Evolutionary conservation across 345 rosid species (phyloP).

Genomic region (Gossypium ekmanianum): DNA sequence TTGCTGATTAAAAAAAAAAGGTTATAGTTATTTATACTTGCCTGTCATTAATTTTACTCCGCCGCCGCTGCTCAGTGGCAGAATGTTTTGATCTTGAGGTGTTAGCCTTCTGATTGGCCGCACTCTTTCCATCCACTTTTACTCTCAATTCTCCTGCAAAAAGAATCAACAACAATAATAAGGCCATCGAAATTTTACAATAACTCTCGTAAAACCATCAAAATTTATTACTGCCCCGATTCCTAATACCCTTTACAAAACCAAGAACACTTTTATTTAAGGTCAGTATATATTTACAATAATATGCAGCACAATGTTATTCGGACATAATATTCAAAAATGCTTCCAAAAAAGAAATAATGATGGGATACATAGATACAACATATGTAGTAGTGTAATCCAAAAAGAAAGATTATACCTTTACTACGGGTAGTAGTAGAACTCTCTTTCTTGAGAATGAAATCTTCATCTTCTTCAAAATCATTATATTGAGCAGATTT

Average conservation of each 20-base stretch:
- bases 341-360: background rate
- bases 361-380: too few species aligned
- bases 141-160: conserved; percentile 57
- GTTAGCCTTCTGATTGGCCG: conserved; percentile 69
- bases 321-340: background rate
- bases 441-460: conserved; percentile 63
- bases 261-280: background rate
- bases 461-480: conserved; percentile 72
- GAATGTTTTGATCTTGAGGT: conserved; percentile 98
- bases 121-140: conserved; percentile 57
- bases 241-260: background rate
- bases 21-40: conserved; percentile 17
- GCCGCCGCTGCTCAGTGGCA: conserved; percentile 93
- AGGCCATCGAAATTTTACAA: background rate
- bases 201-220: background rate
- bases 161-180: background rate
- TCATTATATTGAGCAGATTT: conserved; percentile 63
- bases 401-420: conserved; percentile 41
- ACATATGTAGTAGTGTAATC: background rate
- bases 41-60: conserved; percentile 99
- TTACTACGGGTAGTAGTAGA: conserved; percentile 41
- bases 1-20: too few species aligned
- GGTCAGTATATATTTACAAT: background rate
- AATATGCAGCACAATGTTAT: background rate
- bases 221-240: background rate